Base-by-base conservation (phyloP, 2,329 filamentous ascomycete genomes). In the Sarocladium kiliense region DNA sequence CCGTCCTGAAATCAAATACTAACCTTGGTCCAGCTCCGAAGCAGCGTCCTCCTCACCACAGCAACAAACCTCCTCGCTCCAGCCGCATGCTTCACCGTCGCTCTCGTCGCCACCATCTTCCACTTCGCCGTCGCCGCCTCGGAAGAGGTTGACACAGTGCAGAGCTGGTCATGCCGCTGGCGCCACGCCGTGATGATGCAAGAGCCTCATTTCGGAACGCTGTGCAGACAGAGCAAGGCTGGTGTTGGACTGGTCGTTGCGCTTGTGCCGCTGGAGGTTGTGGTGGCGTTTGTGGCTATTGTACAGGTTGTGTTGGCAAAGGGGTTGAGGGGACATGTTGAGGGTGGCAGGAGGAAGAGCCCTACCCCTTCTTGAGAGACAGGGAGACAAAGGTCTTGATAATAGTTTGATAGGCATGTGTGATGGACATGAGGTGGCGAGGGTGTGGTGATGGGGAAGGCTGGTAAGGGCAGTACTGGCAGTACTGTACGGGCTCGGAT, bases 141-240 rank as follows among this genome's bases (percentile, higher is more conserved):
- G 3, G 79, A 83, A 63, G 73, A 71, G 9, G 69, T 71, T 57
- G 80, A 83, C 63, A 82, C 80, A 6, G 67, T 86, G 11, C 73
- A 84, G 63, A 83, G 79, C 66, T 86, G 83, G 83, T 79, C 76
- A 39, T 86, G 83, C 66, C 80, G 80, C 59, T 86, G 83, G 82
- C 67, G 70, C 9, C 62, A 71, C 21, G 69, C 84, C n/a, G 66
- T 68, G 57, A 84, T 85, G 79, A 61, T 63, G 16, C 64, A 70
- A 34, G 68, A 75, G 58, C 82, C 84, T 27, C 72, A 81, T 62
- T 86, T 83, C 63, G 75, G 73, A 16, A 76, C 75, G 0, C 67
- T 86, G 51, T 86, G 83, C 68, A 73, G 68, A 57, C 76, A 85
- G 68, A 82, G 75, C 67, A 74, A 75, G 62, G 77, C 76, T 3